These are phyloP conservation scores for Cladorrhinum sp. DNA, from an alignment of 2,329 filamentous ascomycete genomes.

Conservation along the genomic window DNA sequence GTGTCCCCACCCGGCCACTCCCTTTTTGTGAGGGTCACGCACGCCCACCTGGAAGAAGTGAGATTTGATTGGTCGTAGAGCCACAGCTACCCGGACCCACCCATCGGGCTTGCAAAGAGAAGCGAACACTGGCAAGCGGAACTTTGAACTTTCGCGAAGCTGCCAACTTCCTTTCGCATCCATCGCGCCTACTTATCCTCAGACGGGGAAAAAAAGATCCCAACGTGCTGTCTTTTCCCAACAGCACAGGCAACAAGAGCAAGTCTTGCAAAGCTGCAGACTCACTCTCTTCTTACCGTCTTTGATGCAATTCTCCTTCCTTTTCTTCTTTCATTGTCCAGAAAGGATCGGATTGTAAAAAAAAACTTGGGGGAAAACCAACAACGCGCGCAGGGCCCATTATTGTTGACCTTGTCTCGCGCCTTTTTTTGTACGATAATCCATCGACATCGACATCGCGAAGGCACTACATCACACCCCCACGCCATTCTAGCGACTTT, in stretches of 20 bases:
- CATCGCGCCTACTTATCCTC: constrained; percentile 7
- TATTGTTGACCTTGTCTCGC: not conserved
- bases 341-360: not conserved
- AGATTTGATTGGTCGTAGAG: constrained; percentile 2
- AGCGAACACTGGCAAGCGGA: not conserved
- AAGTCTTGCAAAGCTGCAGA: not conserved
- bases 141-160: not conserved
- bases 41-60: not conserved
- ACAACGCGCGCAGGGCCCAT: not conserved
- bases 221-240: not conserved
- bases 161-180: constrained; percentile 3
- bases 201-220: not conserved
- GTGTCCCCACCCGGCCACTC: not conserved
- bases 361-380: not conserved
- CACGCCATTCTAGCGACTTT: constrained; percentile 3
- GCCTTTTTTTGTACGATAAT: not conserved
- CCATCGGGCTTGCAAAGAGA: constrained; percentile 4
- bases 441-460: not conserved
- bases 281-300: not conserved
- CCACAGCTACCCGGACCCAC: not conserved
- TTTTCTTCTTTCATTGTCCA: not conserved
- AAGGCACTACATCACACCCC: not conserved
- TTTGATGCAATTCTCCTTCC: constrained; percentile 1
- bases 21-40: constrained; percentile 3
- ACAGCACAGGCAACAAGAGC: constrained; percentile 2